Evolutionary conservation across 495 filamentous ascomycete species (phyloP).

Genomic region (Aspergillus hancockii): DNA sequence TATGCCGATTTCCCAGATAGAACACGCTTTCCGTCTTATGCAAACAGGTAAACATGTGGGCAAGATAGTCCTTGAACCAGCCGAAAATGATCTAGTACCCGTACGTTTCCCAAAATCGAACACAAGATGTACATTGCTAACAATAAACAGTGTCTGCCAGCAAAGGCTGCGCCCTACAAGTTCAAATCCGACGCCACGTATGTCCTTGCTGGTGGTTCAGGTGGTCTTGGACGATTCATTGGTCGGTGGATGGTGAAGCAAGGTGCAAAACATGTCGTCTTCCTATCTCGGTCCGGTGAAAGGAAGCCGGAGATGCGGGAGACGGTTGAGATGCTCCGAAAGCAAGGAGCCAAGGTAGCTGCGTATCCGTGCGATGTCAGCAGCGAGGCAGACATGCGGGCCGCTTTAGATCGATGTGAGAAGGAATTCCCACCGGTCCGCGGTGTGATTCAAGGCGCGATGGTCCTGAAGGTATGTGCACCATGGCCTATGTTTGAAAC

Average conservation of each 20-base stretch:
- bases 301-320: neutral
- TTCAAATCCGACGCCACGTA: neutral
- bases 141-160: neutral
- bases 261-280: neutral
- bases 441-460: too few species aligned
- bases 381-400: too few species aligned
- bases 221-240: neutral
- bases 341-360: neutral
- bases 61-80: neutral
- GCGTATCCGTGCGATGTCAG: neutral
- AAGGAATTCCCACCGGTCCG: too few species aligned
- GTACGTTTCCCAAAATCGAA: neutral
- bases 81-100: neutral
- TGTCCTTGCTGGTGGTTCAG: neutral
- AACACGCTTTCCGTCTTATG: neutral
- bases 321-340: neutral
- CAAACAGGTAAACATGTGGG: neutral
- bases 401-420: too few species aligned
- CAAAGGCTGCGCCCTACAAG: neutral
- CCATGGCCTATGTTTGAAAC: too few species aligned
- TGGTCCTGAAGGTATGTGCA: too few species aligned
- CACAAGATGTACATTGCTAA: neutral
- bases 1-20: neutral
- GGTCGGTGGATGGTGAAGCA: neutral
- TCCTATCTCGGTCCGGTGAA: neutral